These are phyloP conservation scores for Naganishia sp. DNA, from an alignment of 1,284 basidiomycete species.

Conservation along the genomic window DNA sequence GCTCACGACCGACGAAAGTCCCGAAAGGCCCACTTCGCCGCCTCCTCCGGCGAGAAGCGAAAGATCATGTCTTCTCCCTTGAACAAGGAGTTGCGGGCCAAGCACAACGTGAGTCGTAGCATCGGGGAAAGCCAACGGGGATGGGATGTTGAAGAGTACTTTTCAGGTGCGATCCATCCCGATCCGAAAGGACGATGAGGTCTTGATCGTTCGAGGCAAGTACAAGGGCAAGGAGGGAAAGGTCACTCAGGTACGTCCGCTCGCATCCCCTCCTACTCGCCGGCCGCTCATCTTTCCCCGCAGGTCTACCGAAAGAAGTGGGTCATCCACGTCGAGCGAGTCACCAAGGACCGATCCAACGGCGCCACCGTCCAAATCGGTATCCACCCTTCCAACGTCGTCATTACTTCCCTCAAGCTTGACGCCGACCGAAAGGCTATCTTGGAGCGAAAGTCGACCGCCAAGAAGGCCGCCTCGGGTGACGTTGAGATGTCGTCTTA, in stretches of 20 bases:
- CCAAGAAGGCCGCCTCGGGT: conserved; percentile 46
- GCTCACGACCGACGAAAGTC: conserved; percentile 77
- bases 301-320: conserved; percentile 99
- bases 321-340: conserved; percentile 98
- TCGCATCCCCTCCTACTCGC: not conserved
- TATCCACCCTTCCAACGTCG: conserved; percentile 95
- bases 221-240: conserved; percentile 99
- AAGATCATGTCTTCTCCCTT: conserved; percentile 97
- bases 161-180: conserved; percentile 83
- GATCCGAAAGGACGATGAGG: conserved; percentile 98
- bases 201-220: conserved; percentile 91
- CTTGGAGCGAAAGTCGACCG: conserved; percentile 54
- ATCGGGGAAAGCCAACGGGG: not conserved
- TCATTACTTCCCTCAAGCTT: conserved; percentile 83
- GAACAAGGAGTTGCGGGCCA: conserved; percentile 89
- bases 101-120: conserved; percentile 76
- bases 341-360: conserved; percentile 96
- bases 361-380: conserved; percentile 92
- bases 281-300: not conserved
- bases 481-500: conserved; percentile 49
- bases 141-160: conserved; percentile 7
- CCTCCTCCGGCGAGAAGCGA: conserved; percentile 88
- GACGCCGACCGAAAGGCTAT: conserved; percentile 58
- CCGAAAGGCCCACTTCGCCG: conserved; percentile 93
- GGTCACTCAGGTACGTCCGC: conserved; percentile 68